Base-by-base conservation (phyloP, 1,139 yeast genomes). In the Eremothecium gossypii region DNA sequence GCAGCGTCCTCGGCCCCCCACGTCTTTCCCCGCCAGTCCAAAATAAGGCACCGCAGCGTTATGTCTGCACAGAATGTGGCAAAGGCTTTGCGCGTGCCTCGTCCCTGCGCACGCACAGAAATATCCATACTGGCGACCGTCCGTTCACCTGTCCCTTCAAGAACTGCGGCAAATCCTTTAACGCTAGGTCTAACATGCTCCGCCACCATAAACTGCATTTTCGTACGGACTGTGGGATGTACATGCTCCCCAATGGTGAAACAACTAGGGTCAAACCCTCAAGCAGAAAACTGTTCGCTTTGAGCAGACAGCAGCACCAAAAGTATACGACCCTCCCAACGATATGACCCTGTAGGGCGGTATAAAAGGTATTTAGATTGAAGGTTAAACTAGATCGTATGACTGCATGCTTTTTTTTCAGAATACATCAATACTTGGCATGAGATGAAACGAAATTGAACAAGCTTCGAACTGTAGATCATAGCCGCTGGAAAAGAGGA, bases 91-190 rank as follows among this genome's bases (percentile, higher is more conserved):
- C 83, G 41, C 69, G 95, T 45, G 95, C 95, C 2, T 78, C 86
- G 8, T 81, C 91, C 2, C 67, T 85, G 45, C 82, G 77, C 53
- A 84, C 91, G 3, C 95, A 86, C 63, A 71, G 76, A 63, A 80
- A 83, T 58, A 79, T 86, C 2, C 96, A 86, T 58, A 84, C 95
- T 0, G 95, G 95, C 4, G 91, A 83, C 56, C 83, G 83, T 60
- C 85, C 91, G 23, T 83, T 74, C 64, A 66, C 65, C 46, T 86
- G 95, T 58, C 74, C 74, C 8, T 76, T 79, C 73, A 67, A 65
- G 1, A 73, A 73, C 23, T 86, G 96, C 62, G 80, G 79, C 1
- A 75, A 82, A 49, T 56, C 70, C n/a, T 86, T 86, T 61, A 73
- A 79, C 27, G 95, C 86, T 12, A 76, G 84, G 47, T 79, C 87